Percentiles rank a stretch among this genome's conserved stretches.
These are phyloP conservation scores for Penicillium sp. DNA, from an alignment of 2,329 filamentous ascomycete genomes.

Conservation along the genomic window DNA sequence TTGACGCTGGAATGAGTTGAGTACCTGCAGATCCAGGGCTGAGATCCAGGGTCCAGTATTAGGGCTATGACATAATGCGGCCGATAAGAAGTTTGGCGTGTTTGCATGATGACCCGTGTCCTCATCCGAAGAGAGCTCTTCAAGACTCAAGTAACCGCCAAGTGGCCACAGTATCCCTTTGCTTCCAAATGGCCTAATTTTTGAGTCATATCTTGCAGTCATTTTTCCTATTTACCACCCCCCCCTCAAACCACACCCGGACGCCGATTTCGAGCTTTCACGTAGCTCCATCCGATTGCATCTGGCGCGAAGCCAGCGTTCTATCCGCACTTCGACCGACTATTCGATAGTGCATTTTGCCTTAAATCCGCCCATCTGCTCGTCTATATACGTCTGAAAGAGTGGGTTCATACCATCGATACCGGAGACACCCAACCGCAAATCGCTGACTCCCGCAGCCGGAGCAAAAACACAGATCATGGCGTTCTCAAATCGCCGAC, in stretches of 20 bases:
- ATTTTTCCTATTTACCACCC: background rate
- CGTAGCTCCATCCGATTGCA: slow-evolving; percentile 13
- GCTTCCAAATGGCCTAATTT: slow-evolving; percentile 31
- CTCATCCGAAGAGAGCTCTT: slow-evolving; percentile 23
- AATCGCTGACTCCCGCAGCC: slow-evolving; percentile 20
- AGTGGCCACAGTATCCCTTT: slow-evolving; percentile 33
- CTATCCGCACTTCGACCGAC: slow-evolving; percentile 12
- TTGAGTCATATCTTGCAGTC: slow-evolving; percentile 10
- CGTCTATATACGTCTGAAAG: slow-evolving; percentile 11
- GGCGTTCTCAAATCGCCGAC: slow-evolving; percentile 33
- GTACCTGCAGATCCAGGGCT: too few relatives aligned
- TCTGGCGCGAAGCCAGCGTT: slow-evolving; percentile 22
- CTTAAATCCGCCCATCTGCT: background rate
- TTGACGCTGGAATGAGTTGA: too few relatives aligned
- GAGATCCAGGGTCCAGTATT: background rate
- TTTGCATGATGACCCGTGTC: slow-evolving; percentile 27
- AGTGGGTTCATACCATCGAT: slow-evolving; percentile 4
- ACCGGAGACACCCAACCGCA: background rate
- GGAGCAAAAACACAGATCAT: slow-evolving; percentile 32
- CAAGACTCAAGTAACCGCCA: slow-evolving; percentile 31
- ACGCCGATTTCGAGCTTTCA: slow-evolving; percentile 1
- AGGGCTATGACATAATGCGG: slow-evolving; percentile 16
- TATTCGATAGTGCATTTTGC: slow-evolving; percentile 15
- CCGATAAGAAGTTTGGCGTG: slow-evolving; percentile 15
- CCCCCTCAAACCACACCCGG: background rate